Evolutionary conservation across 164 flowering plant species (phyloP).

Genomic region (Vitis riparia): DNA sequence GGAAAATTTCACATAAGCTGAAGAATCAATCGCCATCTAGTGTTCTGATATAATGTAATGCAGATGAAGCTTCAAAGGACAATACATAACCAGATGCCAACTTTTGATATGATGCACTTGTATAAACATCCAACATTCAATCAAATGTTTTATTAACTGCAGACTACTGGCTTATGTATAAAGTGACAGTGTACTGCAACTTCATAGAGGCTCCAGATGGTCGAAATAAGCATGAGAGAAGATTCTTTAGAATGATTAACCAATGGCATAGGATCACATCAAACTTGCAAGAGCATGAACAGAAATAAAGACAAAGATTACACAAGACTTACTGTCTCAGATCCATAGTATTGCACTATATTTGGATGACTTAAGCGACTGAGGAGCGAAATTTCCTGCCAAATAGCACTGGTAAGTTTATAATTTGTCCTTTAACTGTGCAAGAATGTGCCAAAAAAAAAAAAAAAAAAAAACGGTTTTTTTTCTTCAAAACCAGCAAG

Average conservation of each 20-base stretch:
- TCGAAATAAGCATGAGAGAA: background rate
- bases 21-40: background rate
- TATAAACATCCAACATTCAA: background rate
- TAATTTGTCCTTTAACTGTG: background rate
- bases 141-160: too few relatives aligned
- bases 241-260: background rate
- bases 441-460: too few relatives aligned
- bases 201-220: background rate
- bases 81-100: background rate
- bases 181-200: background rate
- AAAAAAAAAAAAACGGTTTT: background rate
- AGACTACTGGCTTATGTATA: too few relatives aligned
- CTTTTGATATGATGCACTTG: background rate
- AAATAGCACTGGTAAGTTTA: background rate
- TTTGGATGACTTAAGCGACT: too few relatives aligned
- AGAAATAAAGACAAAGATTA: background rate
- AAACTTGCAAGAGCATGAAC: background rate
- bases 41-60: background rate
- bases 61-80: background rate
- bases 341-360: too few relatives aligned
- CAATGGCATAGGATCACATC: background rate
- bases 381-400: background rate
- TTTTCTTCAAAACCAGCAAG: background rate
- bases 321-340: background rate
- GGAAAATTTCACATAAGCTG: background rate